Evolutionary conservation across 306 rosid species (phyloP).

Genomic region (Prunus fruticosa): DNA sequence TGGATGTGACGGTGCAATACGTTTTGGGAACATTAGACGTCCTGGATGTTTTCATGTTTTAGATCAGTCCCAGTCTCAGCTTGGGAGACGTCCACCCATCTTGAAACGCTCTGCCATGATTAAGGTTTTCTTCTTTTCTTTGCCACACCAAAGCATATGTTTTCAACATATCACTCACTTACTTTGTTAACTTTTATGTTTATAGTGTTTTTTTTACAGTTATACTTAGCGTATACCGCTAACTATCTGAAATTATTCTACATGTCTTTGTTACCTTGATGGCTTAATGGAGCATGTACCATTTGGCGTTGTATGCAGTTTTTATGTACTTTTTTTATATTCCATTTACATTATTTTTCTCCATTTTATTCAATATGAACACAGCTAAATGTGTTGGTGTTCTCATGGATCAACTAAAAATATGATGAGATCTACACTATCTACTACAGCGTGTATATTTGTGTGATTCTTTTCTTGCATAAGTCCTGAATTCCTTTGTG

Average conservation of each 20-base stretch:
- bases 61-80: conserved; percentile 87
- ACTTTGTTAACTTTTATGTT: not conserved
- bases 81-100: conserved; percentile 84
- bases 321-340: not conserved
- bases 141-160: conserved; percentile 5
- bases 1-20: conserved; percentile 96
- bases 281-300: too few species aligned
- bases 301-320: not conserved
- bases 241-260: not conserved
- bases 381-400: not conserved
- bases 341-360: not conserved
- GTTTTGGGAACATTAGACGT: conserved; percentile 95
- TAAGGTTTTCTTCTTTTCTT: conserved; percentile 49
- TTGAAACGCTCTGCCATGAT: conserved; percentile 39
- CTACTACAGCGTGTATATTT: not conserved
- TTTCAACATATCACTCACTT: not conserved
- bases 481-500: not conserved
- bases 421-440: not conserved
- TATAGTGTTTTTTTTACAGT: not conserved
- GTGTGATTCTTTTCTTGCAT: not conserved
- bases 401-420: not conserved
- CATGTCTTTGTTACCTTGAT: not conserved
- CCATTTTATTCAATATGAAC: not conserved
- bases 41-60: conserved; percentile 83
- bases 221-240: not conserved